Percentiles rank a stretch among this genome's conserved stretches.
Evolutionary conservation across 208 protist species (phyloP).

Genomic region (Crithidia sp.): DNA sequence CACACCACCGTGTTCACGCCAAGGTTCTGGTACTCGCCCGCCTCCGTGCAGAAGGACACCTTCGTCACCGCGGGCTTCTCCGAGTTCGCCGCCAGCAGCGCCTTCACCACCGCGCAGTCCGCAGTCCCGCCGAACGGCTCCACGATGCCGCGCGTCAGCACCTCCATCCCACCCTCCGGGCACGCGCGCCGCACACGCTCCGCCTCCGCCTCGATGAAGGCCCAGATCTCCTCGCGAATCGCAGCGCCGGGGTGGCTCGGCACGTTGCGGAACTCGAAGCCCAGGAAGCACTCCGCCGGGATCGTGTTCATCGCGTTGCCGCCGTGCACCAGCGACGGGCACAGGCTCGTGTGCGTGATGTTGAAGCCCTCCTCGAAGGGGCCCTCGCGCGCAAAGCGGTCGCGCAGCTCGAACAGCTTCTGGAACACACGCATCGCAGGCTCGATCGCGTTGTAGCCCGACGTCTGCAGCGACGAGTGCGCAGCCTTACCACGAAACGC

Average conservation of each 20-base stretch:
- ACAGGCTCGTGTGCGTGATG: slow-evolving; percentile 46
- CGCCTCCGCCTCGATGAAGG: slow-evolving; percentile 9
- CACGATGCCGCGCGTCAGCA: slow-evolving; percentile 9
- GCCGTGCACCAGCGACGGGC: slow-evolving; percentile 34
- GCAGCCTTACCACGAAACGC: slow-evolving; percentile 45
- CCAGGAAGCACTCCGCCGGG: slow-evolving; percentile 45
- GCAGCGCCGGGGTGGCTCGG: slow-evolving; percentile 23
- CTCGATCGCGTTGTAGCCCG: slow-evolving; percentile 46
- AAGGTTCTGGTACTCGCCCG: slow-evolving; percentile 47
- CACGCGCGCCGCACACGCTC: background rate
- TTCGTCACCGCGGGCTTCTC: slow-evolving; percentile 19
- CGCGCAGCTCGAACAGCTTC: slow-evolving; percentile 39
- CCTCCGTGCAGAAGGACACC: slow-evolving; percentile 70
- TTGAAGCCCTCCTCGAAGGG: slow-evolving; percentile 47
- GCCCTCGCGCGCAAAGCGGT: slow-evolving; percentile 43
- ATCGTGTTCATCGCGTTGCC: slow-evolving; percentile 68
- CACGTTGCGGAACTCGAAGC: slow-evolving; percentile 67
- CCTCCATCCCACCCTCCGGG: slow-evolving; percentile 11
- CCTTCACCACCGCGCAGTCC: background rate
- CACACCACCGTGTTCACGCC: slow-evolving; percentile 61
- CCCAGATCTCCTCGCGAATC: slow-evolving; percentile 34
- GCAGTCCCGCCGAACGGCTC: slow-evolving; percentile 32
- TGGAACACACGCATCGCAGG: slow-evolving; percentile 17
- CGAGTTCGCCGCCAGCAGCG: slow-evolving; percentile 20
- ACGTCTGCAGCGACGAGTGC: slow-evolving; percentile 57